Base-by-base conservation (phyloP, 2,329 filamentous ascomycete genomes). In the Hortaea werneckii region DNA sequence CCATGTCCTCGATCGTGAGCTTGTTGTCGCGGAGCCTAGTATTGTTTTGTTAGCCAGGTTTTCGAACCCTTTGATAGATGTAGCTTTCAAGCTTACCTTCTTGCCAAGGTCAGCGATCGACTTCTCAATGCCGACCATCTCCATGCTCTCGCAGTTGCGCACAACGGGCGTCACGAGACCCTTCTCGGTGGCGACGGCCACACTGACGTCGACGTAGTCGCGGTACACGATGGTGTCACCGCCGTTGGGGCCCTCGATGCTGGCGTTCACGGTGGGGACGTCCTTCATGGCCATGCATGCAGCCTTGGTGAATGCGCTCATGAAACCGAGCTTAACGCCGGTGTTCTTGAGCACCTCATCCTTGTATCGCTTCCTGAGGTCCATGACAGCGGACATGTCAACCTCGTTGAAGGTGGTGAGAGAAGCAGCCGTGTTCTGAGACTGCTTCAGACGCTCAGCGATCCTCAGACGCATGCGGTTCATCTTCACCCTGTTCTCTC, bases 371-470 rank as follows among this genome's bases (percentile, higher is more conserved):
- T 94, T 95, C 58, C 92, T 85, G 74, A 98, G 90, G 52, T 95
- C 87, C 84, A 96, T 95, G 42, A 98, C 75, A 20, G 85, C 87
- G 29, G 90, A 94, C 92, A 98, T 98, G 67, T 98, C 92, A 50
- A 98, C 92, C 70, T 96, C 90, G 68, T 98, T 95, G 78, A 98
- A 98, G 27, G 92, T 98, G 41, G 92, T 96, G 44, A 98, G 76
- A 4, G 92, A 95, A 39, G 92, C 92, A 42, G 92, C 90, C 1
- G 92, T 96, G 73, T 98, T 98, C 67, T 98, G 92, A 13, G 92
- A 96, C 67, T 98, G 92, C 80, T 98, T 98, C 54, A 98, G 79
- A 58, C 92, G 88, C 74, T 98, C 92, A 42, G 92, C 87, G 58
- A 96, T 98, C 51, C 92, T 83, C 50, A 96, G 80, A 55, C 92